These are phyloP conservation scores for Hymenoscyphus infarciens DNA, from an alignment of 2,329 filamentous ascomycete species.

Conservation along the genomic window DNA sequence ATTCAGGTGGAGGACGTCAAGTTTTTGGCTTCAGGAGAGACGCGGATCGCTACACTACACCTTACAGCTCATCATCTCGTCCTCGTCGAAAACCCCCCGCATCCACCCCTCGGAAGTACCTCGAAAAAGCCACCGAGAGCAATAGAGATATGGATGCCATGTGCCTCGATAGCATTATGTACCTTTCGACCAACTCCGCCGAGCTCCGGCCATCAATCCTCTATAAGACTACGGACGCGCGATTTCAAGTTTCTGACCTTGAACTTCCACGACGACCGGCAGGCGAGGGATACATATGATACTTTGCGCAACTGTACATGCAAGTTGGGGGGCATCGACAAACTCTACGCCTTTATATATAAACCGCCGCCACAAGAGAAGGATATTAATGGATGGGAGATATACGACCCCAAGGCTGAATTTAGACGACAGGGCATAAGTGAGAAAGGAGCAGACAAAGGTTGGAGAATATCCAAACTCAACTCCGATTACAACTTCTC, in stretches of 20 bases:
- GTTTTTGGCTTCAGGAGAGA: slow-evolving; percentile 55
- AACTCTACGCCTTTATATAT: slow-evolving; percentile 87
- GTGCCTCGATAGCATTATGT: slow-evolving; percentile 84
- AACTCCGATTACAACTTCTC: slow-evolving; percentile 90
- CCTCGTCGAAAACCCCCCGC: slow-evolving; percentile 35
- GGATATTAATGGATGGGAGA: slow-evolving; percentile 71
- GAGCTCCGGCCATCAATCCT: slow-evolving; percentile 67
- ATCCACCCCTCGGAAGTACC: slow-evolving; percentile 26
- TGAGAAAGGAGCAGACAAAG: slow-evolving; percentile 58
- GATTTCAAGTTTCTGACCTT: slow-evolving; percentile 95
- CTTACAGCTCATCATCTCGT: slow-evolving; percentile 58
- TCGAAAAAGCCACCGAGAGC: slow-evolving; percentile 38
- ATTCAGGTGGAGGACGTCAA: slow-evolving; percentile 57
- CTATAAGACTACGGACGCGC: slow-evolving; percentile 82
- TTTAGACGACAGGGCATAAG: slow-evolving; percentile 85
- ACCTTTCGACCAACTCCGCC: slow-evolving; percentile 70
- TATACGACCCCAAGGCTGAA: slow-evolving; percentile 84
- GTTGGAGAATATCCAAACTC: slow-evolving; percentile 86
- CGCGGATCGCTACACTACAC: slow-evolving; percentile 54
- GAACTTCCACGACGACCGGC: slow-evolving; percentile 71
- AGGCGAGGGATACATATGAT: slow-evolving; percentile 82
- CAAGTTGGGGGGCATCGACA: slow-evolving; percentile 77
- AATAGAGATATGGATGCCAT: slow-evolving; percentile 86
- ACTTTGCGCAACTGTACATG: slow-evolving; percentile 79
- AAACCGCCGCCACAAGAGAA: slow-evolving; percentile 70